Base-by-base conservation (phyloP, 2,329 filamentous ascomycete genomes). In the Verticillium klebahnii region DNA sequence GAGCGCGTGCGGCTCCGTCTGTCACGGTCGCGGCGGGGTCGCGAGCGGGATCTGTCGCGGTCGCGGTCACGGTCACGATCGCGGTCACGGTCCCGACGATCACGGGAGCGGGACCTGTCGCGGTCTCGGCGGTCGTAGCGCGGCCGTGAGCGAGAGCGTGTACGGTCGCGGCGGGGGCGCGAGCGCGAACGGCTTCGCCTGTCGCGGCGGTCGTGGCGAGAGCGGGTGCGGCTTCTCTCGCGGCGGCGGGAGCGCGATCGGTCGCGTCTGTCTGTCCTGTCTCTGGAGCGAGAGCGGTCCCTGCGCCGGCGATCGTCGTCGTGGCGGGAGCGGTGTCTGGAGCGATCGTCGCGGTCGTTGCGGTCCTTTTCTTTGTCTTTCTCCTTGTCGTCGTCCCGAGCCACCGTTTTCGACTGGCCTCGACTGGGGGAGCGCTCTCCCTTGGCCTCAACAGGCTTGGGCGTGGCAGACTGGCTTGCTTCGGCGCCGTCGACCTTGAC, bases 1-100 rank as follows among this genome's bases (percentile, higher is more conserved):
- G 78, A 78, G 32, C 78, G 78, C 29, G 82, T 82, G 23, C 78
- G 77, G 65, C 79, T 82, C 60, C 71, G 75, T 11, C 75, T 75
- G 36, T 78, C 75, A n/a, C 72, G 68, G 19, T 71, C 64, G 5
- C 68, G 59, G 19, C 62, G 63, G n/a, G 62, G 61, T 29, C 56
- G 62, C 29, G 63, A 63, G 14, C 63, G 62, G 19, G 62, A 62
- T 31, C 40, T 62, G 12, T 65, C 63, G 23, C 58, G 60, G 32
- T 25, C 25, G 25, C 25, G 25, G 3, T 25, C 25, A 25, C 25
- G 25, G 5, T 25, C 25, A 25, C 25, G 25, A 25, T 25, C 25
- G 25, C 25, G 29, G 57, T 29, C n/a, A 59, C 62, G 29, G 29
- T 29, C 29, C 29, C 29, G 29, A 29, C 71, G 36, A 74, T 72